Percentiles rank a stretch among this genome's conserved stretches.
These are phyloP conservation scores for Platanus orientalis DNA, from an alignment of 164 flowering plant genomes.

Conservation along the genomic window DNA sequence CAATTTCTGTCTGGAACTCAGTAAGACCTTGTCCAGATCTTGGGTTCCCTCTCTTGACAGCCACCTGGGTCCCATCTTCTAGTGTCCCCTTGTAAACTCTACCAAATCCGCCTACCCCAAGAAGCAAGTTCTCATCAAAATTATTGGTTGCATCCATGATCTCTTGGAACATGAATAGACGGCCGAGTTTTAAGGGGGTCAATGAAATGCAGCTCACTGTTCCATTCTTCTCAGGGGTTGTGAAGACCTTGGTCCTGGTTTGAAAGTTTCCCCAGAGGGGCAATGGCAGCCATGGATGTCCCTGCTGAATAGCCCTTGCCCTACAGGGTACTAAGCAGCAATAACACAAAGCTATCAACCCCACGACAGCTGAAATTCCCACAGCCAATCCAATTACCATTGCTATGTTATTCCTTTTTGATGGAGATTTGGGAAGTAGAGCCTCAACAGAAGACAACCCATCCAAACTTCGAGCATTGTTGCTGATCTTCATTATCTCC, in stretches of 20 bases:
- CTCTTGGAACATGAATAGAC: constrained; percentile 24
- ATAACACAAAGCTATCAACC: constrained; percentile 11
- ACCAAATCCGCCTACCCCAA: constrained; percentile 25
- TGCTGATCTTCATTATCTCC: constrained; percentile 27
- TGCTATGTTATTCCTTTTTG: constrained; percentile 8
- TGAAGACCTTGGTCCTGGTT: constrained; percentile 17
- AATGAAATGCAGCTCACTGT: constrained; percentile 16
- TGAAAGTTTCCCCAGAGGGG: constrained; percentile 19
- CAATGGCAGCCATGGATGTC: constrained; percentile 15
- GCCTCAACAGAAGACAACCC: constrained; percentile 15
- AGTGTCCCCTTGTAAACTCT: constrained; percentile 25
- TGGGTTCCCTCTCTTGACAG: constrained; percentile 25
- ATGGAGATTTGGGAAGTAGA: constrained; percentile 16
- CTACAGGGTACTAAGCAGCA: constrained; percentile 9
- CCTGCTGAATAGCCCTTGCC: constrained; percentile 12
- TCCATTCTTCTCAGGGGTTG: constrained; percentile 21
- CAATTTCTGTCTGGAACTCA: constrained; percentile 24
- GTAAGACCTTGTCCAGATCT: constrained; percentile 22
- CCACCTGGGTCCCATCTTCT: constrained; percentile 19
- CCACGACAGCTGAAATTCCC: constrained; percentile 12
- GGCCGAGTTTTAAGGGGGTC: constrained; percentile 14
- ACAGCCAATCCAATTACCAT: constrained; percentile 10
- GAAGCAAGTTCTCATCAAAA: constrained; percentile 19
- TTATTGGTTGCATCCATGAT: constrained; percentile 23
- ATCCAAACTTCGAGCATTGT: constrained; percentile 17